Conservation (phyloP, 805 yeast genomes). For the Candida schatavii region DNA sequence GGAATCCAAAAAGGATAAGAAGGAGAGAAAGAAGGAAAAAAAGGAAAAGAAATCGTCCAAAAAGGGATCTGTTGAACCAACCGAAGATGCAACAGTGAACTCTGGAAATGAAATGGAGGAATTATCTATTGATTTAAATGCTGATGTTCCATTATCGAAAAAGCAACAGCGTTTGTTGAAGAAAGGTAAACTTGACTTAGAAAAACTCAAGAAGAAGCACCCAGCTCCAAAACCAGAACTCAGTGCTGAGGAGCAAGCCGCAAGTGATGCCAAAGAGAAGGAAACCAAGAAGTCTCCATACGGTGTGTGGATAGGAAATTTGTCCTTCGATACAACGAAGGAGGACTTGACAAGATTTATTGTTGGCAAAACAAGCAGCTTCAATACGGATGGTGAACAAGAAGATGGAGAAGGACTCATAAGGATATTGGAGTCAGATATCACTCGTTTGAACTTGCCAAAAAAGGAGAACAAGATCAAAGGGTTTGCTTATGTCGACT, state of each 20-base stretch:
- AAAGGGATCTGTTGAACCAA: slow-evolving; percentile 16
- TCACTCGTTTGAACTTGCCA: slow-evolving; percentile 81
- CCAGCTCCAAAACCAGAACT: slow-evolving; percentile 40
- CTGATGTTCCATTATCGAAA: slow-evolving; percentile 81
- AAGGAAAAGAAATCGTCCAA: slow-evolving; percentile 5
- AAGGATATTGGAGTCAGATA: slow-evolving; percentile 52
- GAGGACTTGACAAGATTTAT: slow-evolving; percentile 71
- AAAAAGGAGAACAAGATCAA: slow-evolving; percentile 62
- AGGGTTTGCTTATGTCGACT: slow-evolving; percentile 92
- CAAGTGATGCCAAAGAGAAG: slow-evolving; percentile 23
- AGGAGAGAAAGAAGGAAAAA: slow-evolving; percentile 9
- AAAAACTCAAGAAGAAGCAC: slow-evolving; percentile 45
- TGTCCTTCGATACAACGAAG: slow-evolving; percentile 77
- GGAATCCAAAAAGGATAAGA: slow-evolving; percentile 10
- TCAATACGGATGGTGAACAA: slow-evolving; percentile 16
- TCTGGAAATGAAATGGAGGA: slow-evolving; percentile 38
- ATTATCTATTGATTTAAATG: slow-evolving; percentile 64
- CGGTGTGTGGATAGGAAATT: slow-evolving; percentile 94
- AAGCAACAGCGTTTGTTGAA: slow-evolving; percentile 86
- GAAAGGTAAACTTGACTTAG: slow-evolving; percentile 70
- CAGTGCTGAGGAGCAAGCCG: slow-evolving; percentile 23
- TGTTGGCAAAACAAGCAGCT: slow-evolving; percentile 50
- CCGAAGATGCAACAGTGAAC: slow-evolving; percentile 7
- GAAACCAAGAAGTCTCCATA: slow-evolving; percentile 45
- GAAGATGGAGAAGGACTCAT: slow-evolving; percentile 24